Conservation (phyloP, 306 rosid species). For the Inga leiocalycina region DNA sequence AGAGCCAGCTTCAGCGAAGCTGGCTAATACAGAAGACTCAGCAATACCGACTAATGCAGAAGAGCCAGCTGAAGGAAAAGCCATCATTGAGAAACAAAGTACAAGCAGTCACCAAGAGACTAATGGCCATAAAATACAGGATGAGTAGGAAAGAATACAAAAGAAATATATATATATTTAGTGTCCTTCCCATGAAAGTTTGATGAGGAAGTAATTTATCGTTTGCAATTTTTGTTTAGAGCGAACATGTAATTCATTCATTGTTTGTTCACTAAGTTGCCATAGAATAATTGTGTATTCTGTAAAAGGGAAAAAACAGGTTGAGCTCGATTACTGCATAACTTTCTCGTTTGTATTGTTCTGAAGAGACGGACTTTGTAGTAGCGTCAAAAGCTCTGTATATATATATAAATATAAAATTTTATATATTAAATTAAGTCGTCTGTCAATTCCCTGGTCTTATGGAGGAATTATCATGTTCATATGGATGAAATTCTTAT, state of each 20-base stretch:
- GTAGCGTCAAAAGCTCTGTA: neutral
- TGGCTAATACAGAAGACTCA: slow-evolving; percentile 27
- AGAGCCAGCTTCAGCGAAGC: slow-evolving; percentile 32
- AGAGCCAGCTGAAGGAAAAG: slow-evolving; percentile 54
- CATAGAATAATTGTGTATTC: slow-evolving; percentile 44
- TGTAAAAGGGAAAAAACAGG: slow-evolving; percentile 26
- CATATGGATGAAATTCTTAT: neutral
- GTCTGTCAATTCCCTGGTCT: neutral
- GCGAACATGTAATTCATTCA: slow-evolving; percentile 53
- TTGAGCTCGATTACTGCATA: neutral
- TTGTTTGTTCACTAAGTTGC: slow-evolving; percentile 68
- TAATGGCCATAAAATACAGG: slow-evolving; percentile 61
- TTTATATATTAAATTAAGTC: no score
- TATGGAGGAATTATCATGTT: neutral
- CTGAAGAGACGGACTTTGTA: neutral
- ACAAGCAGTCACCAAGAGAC: slow-evolving; percentile 43
- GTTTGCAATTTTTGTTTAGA: slow-evolving; percentile 46
- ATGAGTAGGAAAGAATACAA: slow-evolving; percentile 45
- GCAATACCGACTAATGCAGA: neutral
- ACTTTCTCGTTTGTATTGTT: neutral
- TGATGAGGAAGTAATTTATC: slow-evolving; percentile 39
- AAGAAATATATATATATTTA: slow-evolving; percentile 2
- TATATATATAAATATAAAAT: neutral
- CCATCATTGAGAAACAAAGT: slow-evolving; percentile 45
- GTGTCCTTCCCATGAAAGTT: slow-evolving; percentile 30